Conservation (phyloP, 1,284 basidiomycete species). For the Fomitopsis schrenkii region DNA sequence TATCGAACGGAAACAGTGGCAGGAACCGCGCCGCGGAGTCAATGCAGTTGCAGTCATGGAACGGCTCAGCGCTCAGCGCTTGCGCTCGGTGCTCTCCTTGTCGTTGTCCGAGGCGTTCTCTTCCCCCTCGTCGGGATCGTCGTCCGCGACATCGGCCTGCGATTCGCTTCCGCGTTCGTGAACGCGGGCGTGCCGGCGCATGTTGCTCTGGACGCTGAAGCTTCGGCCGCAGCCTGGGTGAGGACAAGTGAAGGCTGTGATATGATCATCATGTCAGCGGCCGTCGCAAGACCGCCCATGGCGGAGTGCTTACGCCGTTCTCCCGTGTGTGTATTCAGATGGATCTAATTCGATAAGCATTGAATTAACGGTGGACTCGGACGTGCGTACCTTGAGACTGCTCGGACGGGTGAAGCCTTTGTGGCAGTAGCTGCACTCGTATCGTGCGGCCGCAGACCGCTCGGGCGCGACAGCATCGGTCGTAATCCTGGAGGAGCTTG, state of each 20-base stretch:
- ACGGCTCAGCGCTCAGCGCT: constrained; percentile 5
- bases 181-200: constrained; percentile 78
- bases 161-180: constrained; percentile 38
- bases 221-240: constrained; percentile 72
- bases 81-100: constrained; percentile 3
- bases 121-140: constrained; percentile 20
- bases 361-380: constrained; percentile 1
- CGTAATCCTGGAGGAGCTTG: constrained; percentile 13
- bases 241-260: constrained; percentile 69
- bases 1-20: not conserved
- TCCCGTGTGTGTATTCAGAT: constrained; percentile 80
- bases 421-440: constrained; percentile 74
- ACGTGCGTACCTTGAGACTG: constrained; percentile 60
- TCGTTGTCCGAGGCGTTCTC: constrained; percentile 3
- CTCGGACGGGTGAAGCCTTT: constrained; percentile 81
- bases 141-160: constrained; percentile 20
- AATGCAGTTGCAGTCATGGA: not conserved
- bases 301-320: constrained; percentile 65
- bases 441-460: constrained; percentile 42
- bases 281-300: constrained; percentile 2
- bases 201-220: constrained; percentile 84
- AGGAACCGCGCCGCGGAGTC: not conserved
- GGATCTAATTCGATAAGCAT: constrained; percentile 50
- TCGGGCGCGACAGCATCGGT: constrained; percentile 19
- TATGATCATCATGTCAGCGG: constrained; percentile 10